phyloP scores from a whole-genome alignment of 176 grass and related monocot genomes.

The Zea luxurians region DNA sequence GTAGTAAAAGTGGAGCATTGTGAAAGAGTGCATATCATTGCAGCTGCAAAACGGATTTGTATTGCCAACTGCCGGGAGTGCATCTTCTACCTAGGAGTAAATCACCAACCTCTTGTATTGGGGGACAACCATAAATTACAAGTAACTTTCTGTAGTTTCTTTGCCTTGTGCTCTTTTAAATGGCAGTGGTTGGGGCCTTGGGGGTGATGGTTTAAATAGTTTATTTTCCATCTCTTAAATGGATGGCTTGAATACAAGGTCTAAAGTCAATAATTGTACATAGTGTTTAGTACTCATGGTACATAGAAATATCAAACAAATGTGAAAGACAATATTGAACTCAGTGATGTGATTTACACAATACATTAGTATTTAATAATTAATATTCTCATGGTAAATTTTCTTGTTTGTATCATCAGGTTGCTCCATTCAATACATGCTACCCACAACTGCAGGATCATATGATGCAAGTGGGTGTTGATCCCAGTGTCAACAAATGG shows the following conservation, averaged over 20 bases:
- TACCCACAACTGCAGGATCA: conserved; percentile 81
- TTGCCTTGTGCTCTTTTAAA: conserved; percentile 22
- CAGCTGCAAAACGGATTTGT: conserved; percentile 87
- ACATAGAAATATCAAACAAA: conserved; percentile 21
- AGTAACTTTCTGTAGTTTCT: conserved; percentile 41
- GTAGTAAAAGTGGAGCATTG: conserved; percentile 96
- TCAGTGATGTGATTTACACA: conserved; percentile 14
- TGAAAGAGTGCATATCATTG: conserved; percentile 92
- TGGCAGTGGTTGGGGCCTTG: not conserved
- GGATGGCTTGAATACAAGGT: not conserved
- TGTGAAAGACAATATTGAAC: not conserved
- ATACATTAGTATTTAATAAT: not conserved
- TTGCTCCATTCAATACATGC: conserved; percentile 97
- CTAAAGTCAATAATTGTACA: not conserved
- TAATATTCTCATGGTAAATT: not conserved
- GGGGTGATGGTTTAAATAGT: not conserved
- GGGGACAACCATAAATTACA: conserved; percentile 99
- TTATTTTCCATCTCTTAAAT: not conserved
- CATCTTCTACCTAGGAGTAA: conserved; percentile 91
- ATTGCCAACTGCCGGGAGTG: conserved; percentile 97
- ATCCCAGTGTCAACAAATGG: conserved; percentile 82
- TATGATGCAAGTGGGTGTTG: conserved; percentile 73
- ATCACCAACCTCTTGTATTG: conserved; percentile 79
- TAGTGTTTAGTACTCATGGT: not conserved
- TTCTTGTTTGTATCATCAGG: conserved; percentile 56